These are phyloP conservation scores for Oryza meyeriana DNA, from an alignment of 176 grass and related monocot species.

Conservation along the genomic window DNA sequence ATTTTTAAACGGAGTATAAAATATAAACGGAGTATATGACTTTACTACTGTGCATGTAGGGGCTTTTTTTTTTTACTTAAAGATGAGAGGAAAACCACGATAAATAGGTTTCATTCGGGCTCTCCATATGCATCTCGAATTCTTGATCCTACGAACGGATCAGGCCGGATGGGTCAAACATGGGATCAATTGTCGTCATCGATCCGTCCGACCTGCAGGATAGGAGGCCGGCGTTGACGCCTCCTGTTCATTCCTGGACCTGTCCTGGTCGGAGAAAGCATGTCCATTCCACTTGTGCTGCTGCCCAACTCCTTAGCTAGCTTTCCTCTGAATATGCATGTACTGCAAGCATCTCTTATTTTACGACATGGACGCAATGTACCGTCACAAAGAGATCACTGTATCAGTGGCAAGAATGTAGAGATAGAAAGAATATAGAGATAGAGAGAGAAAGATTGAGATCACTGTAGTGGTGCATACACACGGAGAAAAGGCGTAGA, in stretches of 20 bases:
- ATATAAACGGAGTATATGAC: too few relatives aligned
- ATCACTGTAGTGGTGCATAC: too few relatives aligned
- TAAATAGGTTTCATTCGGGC: background rate
- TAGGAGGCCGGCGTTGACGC: slow-evolving; percentile 14
- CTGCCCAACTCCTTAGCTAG: background rate
- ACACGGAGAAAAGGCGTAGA: too few relatives aligned
- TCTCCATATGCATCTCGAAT: background rate
- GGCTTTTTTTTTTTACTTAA: background rate
- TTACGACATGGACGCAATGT: background rate
- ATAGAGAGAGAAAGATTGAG: too few relatives aligned
- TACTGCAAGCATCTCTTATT: background rate
- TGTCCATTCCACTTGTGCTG: background rate
- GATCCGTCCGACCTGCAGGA: background rate
- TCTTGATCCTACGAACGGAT: background rate
- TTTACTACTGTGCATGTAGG: too few relatives aligned
- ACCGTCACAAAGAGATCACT: background rate
- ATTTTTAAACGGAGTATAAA: too few relatives aligned
- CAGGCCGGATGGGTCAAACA: background rate
- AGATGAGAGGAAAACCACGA: background rate
- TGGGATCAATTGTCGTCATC: background rate
- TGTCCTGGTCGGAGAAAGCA: slow-evolving; percentile 38
- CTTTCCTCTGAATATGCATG: background rate
- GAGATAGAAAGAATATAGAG: too few relatives aligned
- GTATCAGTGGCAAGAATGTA: too few relatives aligned
- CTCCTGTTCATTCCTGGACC: slow-evolving; percentile 3